Conservation (phyloP, 257 asterid genomes). For the Thymus mandschuricus region DNA sequence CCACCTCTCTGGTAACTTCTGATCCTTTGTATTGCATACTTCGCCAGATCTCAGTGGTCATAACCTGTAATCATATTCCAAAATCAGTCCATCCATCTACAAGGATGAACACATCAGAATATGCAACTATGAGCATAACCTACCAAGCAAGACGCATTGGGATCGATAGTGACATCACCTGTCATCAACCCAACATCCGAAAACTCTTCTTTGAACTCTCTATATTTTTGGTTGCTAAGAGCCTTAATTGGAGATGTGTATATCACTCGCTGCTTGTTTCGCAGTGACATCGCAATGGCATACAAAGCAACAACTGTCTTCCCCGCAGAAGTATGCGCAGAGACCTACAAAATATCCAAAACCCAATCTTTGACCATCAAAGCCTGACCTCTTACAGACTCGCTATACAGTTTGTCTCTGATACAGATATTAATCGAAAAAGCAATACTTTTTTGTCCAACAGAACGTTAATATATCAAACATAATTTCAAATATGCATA, state of each 20-base stretch:
- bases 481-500: background rate
- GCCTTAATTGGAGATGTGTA: conserved; percentile 97
- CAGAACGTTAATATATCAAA: background rate
- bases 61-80: conserved; percentile 61
- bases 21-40: conserved; percentile 99
- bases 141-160: conserved; percentile 97
- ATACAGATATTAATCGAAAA: background rate
- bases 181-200: conserved; percentile 99
- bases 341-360: conserved; percentile 53
- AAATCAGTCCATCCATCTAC: conserved; percentile 24
- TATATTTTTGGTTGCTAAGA: conserved; percentile 92
- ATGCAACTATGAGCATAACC: conserved; percentile 37
- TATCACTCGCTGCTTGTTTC: conserved; percentile 83
- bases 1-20: conserved; percentile 89
- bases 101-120: conserved; percentile 6
- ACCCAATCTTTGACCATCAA: conserved; percentile 22
- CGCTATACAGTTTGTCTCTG: background rate
- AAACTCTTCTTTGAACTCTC: conserved; percentile 97
- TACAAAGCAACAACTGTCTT: conserved; percentile 95
- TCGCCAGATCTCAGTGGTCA: conserved; percentile 99
- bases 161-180: conserved; percentile 97
- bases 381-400: background rate
- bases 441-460: conserved; percentile 1
- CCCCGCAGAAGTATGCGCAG: conserved; percentile 97
- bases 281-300: conserved; percentile 89